A percentile compares a stretch with the other conserved stretches of the same genome.
These are phyloP conservation scores for Kodamaea plutei DNA, from an alignment of 1,139 yeast species.

Conservation along the genomic window DNA sequence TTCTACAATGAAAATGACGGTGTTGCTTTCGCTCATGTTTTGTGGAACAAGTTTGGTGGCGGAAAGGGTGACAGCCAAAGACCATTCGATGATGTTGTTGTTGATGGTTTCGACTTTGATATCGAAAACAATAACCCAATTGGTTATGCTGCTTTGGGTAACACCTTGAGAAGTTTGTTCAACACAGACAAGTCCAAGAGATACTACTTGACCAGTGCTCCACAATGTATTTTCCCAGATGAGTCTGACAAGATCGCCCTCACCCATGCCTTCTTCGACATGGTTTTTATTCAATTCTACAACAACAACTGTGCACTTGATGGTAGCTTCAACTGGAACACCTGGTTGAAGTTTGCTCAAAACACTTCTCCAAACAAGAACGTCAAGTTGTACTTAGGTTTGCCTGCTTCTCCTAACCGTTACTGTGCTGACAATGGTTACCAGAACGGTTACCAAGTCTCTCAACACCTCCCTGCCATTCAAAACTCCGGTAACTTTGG, in stretches of 20 bases:
- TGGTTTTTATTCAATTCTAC: constrained; percentile 16
- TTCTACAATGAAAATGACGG: constrained; percentile 60
- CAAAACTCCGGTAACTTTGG: constrained; percentile 14
- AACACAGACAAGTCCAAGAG: constrained; percentile 7
- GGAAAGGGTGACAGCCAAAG: constrained; percentile 8
- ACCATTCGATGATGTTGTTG: constrained; percentile 15
- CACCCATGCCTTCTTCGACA: constrained; percentile 10
- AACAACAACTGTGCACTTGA: constrained; percentile 15
- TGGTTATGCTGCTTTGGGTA: constrained; percentile 13
- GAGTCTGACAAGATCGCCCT: constrained; percentile 12
- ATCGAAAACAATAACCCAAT: constrained; percentile 11
- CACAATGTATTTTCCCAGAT: constrained; percentile 17
- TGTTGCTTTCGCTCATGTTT: constrained; percentile 58
- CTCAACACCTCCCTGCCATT: constrained; percentile 6
- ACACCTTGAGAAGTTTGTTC: constrained; percentile 9
- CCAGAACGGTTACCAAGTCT: constrained; percentile 7
- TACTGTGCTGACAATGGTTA: constrained; percentile 30
- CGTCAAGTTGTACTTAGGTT: constrained; percentile 13
- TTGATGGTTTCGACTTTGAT: constrained; percentile 17
- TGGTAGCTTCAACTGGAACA: constrained; percentile 12
- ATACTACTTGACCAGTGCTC: constrained; percentile 16
- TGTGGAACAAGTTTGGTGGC: constrained; percentile 78
- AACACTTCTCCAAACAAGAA: constrained; percentile 10
- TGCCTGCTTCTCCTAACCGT: constrained; percentile 12
- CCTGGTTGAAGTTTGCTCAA: constrained; percentile 12